A percentile compares a stretch with the other conserved stretches of the same genome.
Evolutionary conservation across 2,329 filamentous ascomycete species (phyloP).

Genomic region (Sporothrix euskadiensis): DNA sequence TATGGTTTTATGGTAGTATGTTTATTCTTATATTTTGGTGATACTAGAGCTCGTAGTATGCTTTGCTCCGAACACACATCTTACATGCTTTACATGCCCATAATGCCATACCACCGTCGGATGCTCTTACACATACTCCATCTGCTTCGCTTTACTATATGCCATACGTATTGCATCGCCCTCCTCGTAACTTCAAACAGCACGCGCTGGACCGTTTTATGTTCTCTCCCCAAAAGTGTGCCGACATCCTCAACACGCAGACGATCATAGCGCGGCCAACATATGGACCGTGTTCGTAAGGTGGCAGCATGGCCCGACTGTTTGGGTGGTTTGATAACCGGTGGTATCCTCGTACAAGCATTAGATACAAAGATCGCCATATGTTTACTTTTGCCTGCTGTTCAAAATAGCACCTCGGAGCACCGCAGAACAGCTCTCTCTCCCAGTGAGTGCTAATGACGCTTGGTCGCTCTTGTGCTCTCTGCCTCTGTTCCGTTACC

Average conservation of each 20-base stretch:
- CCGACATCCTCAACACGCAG: slow-evolving; percentile 15
- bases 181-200: slow-evolving; percentile 18
- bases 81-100: not conserved
- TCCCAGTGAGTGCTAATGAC: not conserved
- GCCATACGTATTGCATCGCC: slow-evolving; percentile 24
- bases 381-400: not conserved
- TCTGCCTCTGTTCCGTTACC: not conserved
- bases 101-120: not conserved
- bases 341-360: not conserved
- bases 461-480: not conserved
- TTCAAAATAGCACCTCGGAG: slow-evolving; percentile 6
- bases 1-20: not conserved
- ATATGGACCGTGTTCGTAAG: not conserved
- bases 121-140: not conserved
- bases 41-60: not conserved
- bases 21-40: not conserved
- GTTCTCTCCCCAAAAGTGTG: not conserved
- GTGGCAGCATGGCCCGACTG: slow-evolving; percentile 12
- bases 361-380: not conserved
- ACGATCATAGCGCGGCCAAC: slow-evolving; percentile 18
- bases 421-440: not conserved
- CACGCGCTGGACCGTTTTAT: slow-evolving; percentile 14
- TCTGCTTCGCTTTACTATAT: slow-evolving; percentile 19
- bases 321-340: slow-evolving; percentile 20
- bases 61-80: not conserved